Conservation (phyloP, 129 eudicot genomes). For the Ambrosia trifida region DNA sequence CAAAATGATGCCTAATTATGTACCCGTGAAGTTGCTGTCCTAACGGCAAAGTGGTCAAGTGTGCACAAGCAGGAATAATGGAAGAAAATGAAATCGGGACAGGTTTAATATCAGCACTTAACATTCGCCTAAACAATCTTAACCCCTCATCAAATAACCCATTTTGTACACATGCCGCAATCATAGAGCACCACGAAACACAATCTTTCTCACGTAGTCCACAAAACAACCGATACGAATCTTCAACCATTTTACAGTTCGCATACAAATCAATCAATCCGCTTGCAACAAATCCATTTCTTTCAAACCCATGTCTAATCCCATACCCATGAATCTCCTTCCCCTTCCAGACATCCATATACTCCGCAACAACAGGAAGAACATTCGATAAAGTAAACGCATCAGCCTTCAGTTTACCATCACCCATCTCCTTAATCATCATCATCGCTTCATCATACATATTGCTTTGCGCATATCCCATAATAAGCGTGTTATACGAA, state of each 20-base stretch:
- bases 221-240: conserved; percentile 54
- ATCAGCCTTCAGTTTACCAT: conserved; percentile 59
- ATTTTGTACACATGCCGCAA: conserved; percentile 69
- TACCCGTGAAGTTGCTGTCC: conserved; percentile 78
- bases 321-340: conserved; percentile 85
- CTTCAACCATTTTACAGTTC: conserved; percentile 54
- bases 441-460: conserved; percentile 53
- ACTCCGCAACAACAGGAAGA: conserved; percentile 59
- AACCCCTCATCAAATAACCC: conserved; percentile 73
- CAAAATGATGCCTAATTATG: conserved; percentile 53
- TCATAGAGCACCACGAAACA: conserved; percentile 72
- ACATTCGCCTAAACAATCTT: conserved; percentile 62
- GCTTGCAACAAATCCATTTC: conserved; percentile 54
- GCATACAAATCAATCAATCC: conserved; percentile 78
- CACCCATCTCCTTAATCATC: conserved; percentile 59
- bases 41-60: conserved; percentile 57
- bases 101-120: conserved; percentile 49
- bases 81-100: conserved; percentile 51
- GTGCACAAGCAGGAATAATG: conserved; percentile 81
- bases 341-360: conserved; percentile 60
- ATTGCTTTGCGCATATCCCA: conserved; percentile 60
- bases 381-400: conserved; percentile 64
- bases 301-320: conserved; percentile 53
- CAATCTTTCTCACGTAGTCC: conserved; percentile 44
- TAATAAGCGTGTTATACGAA: conserved; percentile 72